These are phyloP conservation scores for Saturnispora besseyi DNA, from an alignment of 805 yeast species.

Conservation along the genomic window DNA sequence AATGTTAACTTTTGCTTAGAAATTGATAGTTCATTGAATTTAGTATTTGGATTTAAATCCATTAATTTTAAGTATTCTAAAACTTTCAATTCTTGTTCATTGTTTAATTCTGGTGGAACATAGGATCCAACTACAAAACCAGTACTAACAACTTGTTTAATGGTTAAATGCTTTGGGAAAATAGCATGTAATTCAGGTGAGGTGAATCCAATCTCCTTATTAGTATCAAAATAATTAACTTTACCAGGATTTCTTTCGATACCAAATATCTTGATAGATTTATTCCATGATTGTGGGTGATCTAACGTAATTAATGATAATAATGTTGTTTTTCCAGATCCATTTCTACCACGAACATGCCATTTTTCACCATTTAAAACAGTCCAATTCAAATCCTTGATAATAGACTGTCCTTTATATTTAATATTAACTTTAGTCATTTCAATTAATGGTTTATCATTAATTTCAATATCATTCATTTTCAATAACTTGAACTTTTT, in stretches of 20 bases:
- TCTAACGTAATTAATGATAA: conserved; percentile 82
- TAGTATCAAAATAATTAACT: conserved; percentile 69
- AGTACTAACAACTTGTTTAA: conserved; percentile 52
- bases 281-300: conserved; percentile 94
- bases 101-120: conserved; percentile 38
- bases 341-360: conserved; percentile 86
- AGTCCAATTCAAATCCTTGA: conserved; percentile 55
- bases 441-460: conserved; percentile 30
- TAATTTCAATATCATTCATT: neutral
- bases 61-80: conserved; percentile 40
- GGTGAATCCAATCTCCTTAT: conserved; percentile 70
- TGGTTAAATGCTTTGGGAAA: conserved; percentile 53
- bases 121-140: conserved; percentile 69
- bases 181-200: conserved; percentile 90
- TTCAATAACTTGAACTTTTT: conserved; percentile 5
- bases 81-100: conserved; percentile 31
- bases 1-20: conserved; percentile 73
- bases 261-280: conserved; percentile 54
- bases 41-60: conserved; percentile 32
- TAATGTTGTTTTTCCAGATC: conserved; percentile 88
- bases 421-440: conserved; percentile 55
- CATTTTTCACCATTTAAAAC: conserved; percentile 69
- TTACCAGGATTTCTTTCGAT: conserved; percentile 64
- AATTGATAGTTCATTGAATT: conserved; percentile 48
- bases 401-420: conserved; percentile 53